A percentile compares a stretch with the other conserved stretches of the same genome.
Evolutionary conservation across 495 filamentous ascomycete genomes (phyloP).

Genomic region (Cercophora scortea): DNA sequence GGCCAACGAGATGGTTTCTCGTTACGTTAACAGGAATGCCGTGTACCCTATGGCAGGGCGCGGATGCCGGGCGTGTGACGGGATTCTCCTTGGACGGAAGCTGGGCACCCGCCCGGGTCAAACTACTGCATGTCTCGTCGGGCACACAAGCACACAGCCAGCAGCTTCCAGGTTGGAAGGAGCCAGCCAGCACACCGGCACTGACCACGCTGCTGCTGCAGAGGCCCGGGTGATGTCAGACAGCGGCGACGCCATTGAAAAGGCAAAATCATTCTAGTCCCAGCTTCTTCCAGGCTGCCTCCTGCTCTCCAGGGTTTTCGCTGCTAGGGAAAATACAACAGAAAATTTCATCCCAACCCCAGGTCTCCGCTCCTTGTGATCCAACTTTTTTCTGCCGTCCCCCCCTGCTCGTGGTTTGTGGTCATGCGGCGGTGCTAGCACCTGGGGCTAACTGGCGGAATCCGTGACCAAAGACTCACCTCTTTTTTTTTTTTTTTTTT

Average conservation of each 20-base stretch:
- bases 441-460: not conserved
- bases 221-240: not conserved
- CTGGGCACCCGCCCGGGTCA: not conserved
- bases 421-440: slow-evolving; percentile 1
- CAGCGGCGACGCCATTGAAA: not conserved
- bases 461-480: no score
- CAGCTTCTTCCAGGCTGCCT: not conserved
- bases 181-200: no score
- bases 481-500: no score
- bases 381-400: slow-evolving; percentile 2
- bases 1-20: slow-evolving; percentile 12
- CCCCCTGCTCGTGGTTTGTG: not conserved
- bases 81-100: not conserved
- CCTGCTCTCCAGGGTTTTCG: not conserved
- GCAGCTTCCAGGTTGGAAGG: no score
- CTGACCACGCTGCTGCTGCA: no score
- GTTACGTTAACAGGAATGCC: slow-evolving; percentile 6
- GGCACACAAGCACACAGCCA: no score
- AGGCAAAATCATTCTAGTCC: no score
- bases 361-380: slow-evolving; percentile 9
- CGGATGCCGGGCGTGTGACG: no score
- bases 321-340: slow-evolving; percentile 5
- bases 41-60: no score
- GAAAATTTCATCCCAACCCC: not conserved
- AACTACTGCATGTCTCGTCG: not conserved